Percentiles rank a stretch among this genome's conserved stretches.
phyloP scores from a whole-genome alignment of 2,329 filamentous ascomycete species.

The Paramyrothecium roridum region DNA sequence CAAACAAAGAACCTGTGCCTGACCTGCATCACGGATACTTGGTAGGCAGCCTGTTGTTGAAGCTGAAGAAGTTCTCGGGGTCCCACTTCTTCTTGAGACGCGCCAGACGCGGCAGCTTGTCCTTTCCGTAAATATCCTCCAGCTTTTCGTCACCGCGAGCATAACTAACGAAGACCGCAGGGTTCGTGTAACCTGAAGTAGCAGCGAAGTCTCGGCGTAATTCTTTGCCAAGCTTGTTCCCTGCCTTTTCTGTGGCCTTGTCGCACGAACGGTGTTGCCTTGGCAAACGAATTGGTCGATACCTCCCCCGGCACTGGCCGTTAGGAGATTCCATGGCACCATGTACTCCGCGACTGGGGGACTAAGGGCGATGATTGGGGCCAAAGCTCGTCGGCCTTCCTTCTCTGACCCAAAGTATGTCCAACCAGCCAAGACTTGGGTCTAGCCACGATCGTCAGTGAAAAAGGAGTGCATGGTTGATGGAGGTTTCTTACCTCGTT shows the following conservation, averaged over 20 bases:
- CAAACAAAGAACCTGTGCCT: too few species aligned
- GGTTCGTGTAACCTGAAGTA: background rate
- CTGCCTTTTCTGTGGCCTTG: background rate
- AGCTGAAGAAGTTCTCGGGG: conserved; percentile 1
- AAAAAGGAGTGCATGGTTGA: background rate
- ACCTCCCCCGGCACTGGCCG: background rate
- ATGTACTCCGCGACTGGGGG: background rate
- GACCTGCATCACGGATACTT: background rate
- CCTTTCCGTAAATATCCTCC: background rate
- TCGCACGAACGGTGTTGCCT: background rate
- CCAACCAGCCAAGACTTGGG: background rate
- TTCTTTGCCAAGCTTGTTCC: background rate
- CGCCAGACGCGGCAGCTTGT: background rate
- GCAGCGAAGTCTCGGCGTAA: background rate
- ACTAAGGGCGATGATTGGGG: background rate
- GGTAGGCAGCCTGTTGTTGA: background rate
- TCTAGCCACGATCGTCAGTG: background rate
- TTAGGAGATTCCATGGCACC: background rate
- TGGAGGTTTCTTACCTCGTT: background rate
- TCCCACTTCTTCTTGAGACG: background rate
- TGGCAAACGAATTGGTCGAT: background rate
- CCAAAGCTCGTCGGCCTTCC: background rate
- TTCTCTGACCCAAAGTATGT: background rate
- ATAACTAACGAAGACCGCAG: background rate
- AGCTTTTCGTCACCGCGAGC: background rate